Base-by-base conservation (phyloP, 202 grass and related monocot genomes). In the Carex sylvatica region DNA sequence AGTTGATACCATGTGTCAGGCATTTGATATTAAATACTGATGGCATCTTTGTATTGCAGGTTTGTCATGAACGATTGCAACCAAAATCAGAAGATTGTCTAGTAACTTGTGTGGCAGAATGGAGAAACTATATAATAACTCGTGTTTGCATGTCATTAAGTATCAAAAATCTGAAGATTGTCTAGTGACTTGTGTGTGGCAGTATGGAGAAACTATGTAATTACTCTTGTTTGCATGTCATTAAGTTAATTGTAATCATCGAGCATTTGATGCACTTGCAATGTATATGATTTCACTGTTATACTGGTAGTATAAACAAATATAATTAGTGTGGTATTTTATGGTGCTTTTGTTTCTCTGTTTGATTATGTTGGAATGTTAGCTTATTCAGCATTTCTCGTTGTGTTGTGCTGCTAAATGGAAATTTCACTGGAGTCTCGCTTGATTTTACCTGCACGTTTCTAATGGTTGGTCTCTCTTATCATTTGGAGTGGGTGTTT, bases 261-360 rank as follows among this genome's bases (percentile, higher is more conserved):
- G 24, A 76, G 35, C 51, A 10, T 56, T 33, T 77, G 14, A 6
- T 59, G 53, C 9, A 12, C 53, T 77, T 59, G 16, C 28, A 59
- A 59, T 77, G 74, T 77, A 77, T 77, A 77, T 77, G 74, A 77
- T 77, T 77, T 15, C 53, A 58, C 30, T 77, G 53, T 56, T 58
- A 9, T 58, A 52, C 28, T 77, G 74, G 52, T 59, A 38, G 74
- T 77, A 38, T 59, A 77, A 72, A 58, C 8, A 58, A 77, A 77
- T 36, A 56, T 59, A 77, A 20, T 38, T 12, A 20, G 7, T 9
- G 74, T 77, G 52, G n/a, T n/a, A 8, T 33, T 76, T 3, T 35
- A 12, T 74, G 40, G 18, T 24, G 22, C 22, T 49, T 28, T 15
- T 74, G 22, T 52, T 74, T 74, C 23, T 53, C 4, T 58, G 6